Evolutionary conservation across 2,329 filamentous ascomycete genomes (phyloP), one percentile per base, ranked within the genome.

Genomic region (Xylariales sp.): DNA sequence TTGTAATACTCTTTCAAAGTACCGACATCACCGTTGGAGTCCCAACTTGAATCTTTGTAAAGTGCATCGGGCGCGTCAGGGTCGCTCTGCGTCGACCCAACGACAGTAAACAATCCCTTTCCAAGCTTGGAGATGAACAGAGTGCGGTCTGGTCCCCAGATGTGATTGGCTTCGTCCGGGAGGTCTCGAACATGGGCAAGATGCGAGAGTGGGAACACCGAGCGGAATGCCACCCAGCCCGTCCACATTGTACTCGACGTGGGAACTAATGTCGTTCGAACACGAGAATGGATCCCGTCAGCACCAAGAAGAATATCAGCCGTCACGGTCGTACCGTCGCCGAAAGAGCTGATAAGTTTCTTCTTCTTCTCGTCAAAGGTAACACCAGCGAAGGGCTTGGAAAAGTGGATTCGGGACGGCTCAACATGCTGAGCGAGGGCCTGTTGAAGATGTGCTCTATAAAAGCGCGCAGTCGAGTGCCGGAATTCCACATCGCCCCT

Each of bases 301-400:
- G 72, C 68, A 1, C 72, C 74, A 12, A 78, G 62, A 18, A 76
- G 51, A 29, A 76, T 53, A 47, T 78, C 71, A 1, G 69, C 70
- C 0, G 55, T 51, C 0, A 60, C 59, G 3, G 53, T 60, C 0
- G 62, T 65, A 5, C 69, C 71, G 49, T 78, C 74, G n/a, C 62
- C 56, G 48, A 78, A 78, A 19, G 51, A 51, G 1, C 76, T 52
- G 1, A 65, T 55, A 2, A 61, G 51, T 31, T 55, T 54, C n/a
- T 50, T 46, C 3, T 45, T 48, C 3, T 40, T 37, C 0, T 53
- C 51, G 12, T 62, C 54, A 5, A 55, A 56, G 16, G 57, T 49
- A 1, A 69, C 65, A 3, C 53, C 59, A 7, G 55, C 36, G 8
- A 70, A 63, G 11, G 59, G 57, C 51, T 73, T 76, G 21, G 52